Base-by-base conservation (phyloP, 2,329 filamentous ascomycete species). In the Nemania abortiva region DNA sequence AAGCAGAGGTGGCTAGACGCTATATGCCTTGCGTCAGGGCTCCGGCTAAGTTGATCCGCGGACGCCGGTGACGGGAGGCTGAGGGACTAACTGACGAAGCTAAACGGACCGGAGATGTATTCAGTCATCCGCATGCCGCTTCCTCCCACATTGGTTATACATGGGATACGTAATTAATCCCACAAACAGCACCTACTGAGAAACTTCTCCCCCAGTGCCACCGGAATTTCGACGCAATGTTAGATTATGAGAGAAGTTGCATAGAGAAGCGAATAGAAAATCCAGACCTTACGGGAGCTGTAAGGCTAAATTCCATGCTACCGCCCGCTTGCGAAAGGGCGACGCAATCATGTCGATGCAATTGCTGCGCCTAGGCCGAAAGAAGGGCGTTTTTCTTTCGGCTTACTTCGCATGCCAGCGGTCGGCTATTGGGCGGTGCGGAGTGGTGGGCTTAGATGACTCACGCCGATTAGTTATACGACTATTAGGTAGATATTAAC, bases 241-340 rank as follows among this genome's bases (percentile, higher is more conserved):
- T n/a, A n/a, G n/a, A n/a, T n/a, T n/a, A n/a, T n/a, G n/a, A n/a
- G n/a, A n/a, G n/a, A n/a, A n/a, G n/a, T n/a, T n/a, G n/a, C n/a
- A n/a, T n/a, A n/a, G n/a, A n/a, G n/a, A n/a, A n/a, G n/a, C n/a
- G n/a, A n/a, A n/a, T n/a, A n/a, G n/a, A n/a, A n/a, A n/a, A n/a
- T n/a, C n/a, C n/a, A n/a, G n/a, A n/a, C n/a, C n/a, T n/a, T n/a
- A n/a, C n/a, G n/a, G n/a, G n/a, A n/a, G n/a, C n/a, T n/a, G n/a
- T n/a, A n/a, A n/a, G n/a, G n/a, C n/a, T n/a, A 84, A 82, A 65
- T 84, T 82, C 73, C 83, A 84, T 6, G 82, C 82, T 6, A 84
- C 79, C 66, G 84, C 84, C 18, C 82, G 79, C 62, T 77, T 79
- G 11, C 81, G 79, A 62, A 82, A 84, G 27, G 81, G 80, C 74